Percentiles rank a stretch among this genome's conserved stretches.
phyloP scores from a whole-genome alignment of 202 grass and related monocot genomes.

The Carex sylvatica region DNA sequence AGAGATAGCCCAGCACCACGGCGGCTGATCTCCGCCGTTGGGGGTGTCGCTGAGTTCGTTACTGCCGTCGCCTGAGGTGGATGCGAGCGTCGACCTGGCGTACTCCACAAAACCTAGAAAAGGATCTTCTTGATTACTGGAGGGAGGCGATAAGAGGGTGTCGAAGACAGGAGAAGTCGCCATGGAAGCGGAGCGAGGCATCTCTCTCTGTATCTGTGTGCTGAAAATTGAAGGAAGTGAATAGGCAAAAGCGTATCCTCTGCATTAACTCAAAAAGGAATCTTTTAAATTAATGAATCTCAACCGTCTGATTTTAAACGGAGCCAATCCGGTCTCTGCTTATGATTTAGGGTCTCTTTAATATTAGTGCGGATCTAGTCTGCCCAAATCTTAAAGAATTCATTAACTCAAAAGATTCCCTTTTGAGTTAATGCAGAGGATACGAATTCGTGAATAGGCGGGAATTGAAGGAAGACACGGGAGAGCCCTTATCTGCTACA shows the following conservation, averaged over 20 bases:
- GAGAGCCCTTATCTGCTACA: neutral
- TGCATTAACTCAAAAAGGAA: too few relatives aligned
- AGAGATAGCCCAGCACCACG: constrained; percentile 74
- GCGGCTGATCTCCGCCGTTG: constrained; percentile 35
- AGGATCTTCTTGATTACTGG: constrained; percentile 35
- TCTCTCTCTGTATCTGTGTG: neutral
- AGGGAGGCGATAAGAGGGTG: neutral
- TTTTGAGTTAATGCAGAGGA: too few relatives aligned
- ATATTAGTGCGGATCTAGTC: too few relatives aligned
- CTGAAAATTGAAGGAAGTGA: neutral
- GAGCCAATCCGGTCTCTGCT: too few relatives aligned
- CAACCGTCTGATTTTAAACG: too few relatives aligned
- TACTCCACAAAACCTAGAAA: constrained; percentile 81
- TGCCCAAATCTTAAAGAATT: too few relatives aligned
- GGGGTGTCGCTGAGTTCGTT: constrained; percentile 28
- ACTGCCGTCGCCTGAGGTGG: constrained; percentile 26
- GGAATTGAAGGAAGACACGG: neutral
- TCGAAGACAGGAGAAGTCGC: constrained; percentile 35
- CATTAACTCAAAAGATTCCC: too few relatives aligned
- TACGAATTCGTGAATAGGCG: neutral
- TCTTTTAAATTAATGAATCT: too few relatives aligned
- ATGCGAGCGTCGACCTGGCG: constrained; percentile 54
- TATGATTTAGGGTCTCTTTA: too few relatives aligned
- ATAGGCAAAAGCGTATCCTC: too few relatives aligned
- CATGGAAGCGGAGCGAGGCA: neutral